Conservation (phyloP, 495 filamentous ascomycete genomes). For the Durotheca rogersii region DNA sequence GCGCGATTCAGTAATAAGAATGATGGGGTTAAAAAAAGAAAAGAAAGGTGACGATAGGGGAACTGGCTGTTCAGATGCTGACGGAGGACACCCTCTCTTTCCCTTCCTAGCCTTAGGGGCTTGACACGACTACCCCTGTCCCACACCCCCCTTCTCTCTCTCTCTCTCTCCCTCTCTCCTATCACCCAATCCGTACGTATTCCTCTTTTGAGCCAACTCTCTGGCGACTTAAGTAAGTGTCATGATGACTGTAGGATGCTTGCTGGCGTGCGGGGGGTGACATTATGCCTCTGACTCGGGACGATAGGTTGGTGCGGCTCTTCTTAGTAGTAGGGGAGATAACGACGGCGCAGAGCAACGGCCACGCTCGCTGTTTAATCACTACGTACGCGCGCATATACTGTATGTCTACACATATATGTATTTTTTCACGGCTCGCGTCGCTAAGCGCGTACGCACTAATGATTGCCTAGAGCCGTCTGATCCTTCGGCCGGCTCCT, state of each 20-base stretch:
- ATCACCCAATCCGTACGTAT: no score
- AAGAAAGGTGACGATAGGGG: no score
- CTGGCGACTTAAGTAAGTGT: slow-evolving; percentile 13
- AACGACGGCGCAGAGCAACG: not conserved
- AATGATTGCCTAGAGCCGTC: no score
- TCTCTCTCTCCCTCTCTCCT: no score
- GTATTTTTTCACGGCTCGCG: no score
- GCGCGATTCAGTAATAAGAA: no score
- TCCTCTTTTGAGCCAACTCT: no score
- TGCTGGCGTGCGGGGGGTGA: slow-evolving; percentile 22
- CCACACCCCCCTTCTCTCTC: no score
- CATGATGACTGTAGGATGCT: slow-evolving; percentile 11
- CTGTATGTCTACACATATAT: no score
- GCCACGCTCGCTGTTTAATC: slow-evolving; percentile 9
- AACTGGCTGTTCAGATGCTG: slow-evolving; percentile 9
- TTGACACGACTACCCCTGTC: slow-evolving; percentile 15
- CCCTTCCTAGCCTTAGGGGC: slow-evolving; percentile 2
- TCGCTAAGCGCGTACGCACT: no score
- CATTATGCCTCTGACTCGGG: slow-evolving; percentile 13
- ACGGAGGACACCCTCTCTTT: slow-evolving; percentile 11
- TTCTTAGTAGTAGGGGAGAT: slow-evolving; percentile 15
- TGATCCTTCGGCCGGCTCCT: no score
- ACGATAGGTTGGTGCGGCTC: slow-evolving; percentile 28
- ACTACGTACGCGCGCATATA: not conserved
- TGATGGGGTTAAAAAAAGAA: no score